Base-by-base conservation (phyloP, 441 rosid species). In the Flueggea neowawraea region DNA sequence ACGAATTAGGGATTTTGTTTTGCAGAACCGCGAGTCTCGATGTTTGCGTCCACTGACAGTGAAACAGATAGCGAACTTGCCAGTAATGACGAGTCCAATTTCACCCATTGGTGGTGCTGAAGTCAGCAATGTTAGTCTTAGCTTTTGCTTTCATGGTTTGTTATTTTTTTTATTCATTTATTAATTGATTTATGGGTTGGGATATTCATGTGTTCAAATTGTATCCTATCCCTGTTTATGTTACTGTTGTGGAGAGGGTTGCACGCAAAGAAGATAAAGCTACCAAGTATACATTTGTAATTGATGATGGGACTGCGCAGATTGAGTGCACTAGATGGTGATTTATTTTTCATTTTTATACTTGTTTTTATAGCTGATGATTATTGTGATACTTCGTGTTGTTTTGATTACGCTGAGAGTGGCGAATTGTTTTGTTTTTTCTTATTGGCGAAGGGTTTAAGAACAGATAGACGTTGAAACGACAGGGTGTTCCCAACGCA, bases 221-320 rank as follows among this genome's bases (percentile, higher is more conserved):
- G 16, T 54, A 15, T 62, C 54, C 60, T 55, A 52, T 52, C 47
- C 56, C 6, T 72, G 43, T 72, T 16, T 57, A 91, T 97, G 86
- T 90, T 75, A 80, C 81, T 54, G 63, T 90, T 15, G 82, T 91
- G 65, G 98, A 95, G 57, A 82, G 79, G 58, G 79, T 95, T 36
- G 66, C 74, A 75, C 86, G 81, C 59, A 82, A 84, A 78, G 97
- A 94, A 67, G 93, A 87, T 66, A 83, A 82, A 71, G 82, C 88
- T 62, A 84, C 89, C 22, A 91, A 91, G 68, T 79, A 84, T 56
- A 76, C 90, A 17, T 82, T 91, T 65, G 68, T 82, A 31, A 68
- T 90, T 39, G 98, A 95, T 65, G 99, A 91, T 45, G 96, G 99
- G 66, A 95, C 97, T 0, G 96, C 93, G 62, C 80, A 77, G 69